Evolutionary conservation across 2,329 filamentous ascomycete genomes (phyloP), one percentile per base, ranked within the genome.

Genomic region (Colletotrichum costaricense): DNA sequence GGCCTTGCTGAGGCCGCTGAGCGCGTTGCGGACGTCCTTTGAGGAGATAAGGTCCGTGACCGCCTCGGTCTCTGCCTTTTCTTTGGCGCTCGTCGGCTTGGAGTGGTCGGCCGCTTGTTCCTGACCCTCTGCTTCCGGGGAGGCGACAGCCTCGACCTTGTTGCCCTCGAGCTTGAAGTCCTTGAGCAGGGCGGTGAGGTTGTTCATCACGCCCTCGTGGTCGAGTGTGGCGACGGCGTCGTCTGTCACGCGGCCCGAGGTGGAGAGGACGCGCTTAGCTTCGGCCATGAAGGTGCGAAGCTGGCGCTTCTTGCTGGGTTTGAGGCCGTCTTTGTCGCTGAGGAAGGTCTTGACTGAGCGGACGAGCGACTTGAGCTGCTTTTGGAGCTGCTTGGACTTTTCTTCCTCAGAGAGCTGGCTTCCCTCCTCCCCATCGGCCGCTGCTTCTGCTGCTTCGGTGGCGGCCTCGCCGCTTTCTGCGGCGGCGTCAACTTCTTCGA

Each of bases 261-360:
- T 87, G 65, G 88, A 86, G 60, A 96, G 86, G 57, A 93, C 89
- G 58, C 88, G 87, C 78, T 90, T 90, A 58, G 94, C 88, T 30
- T 89, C 86, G 77, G 89, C 88, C 73, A 93, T 86, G 84, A 97
- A 94, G n/a, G 88, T 84, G 63, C 95, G 93, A 67, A 97, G 87
- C 67, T 92, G 89, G 79, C 93, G 91, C 86, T 96, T 97, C 80
- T 93, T 91, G 80, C 92, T 93, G 67, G 90, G 93, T 38, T 89
- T 88, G 42, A 95, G 84, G 30, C 86, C 79, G 54, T 78, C 78
- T 49, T 87, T 84, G 72, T 89, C 86, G 11, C 87, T 85, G 73
- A 93, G 85, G 66, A 93, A 86, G n/a, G 79, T 80, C 80, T 92
- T 91, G 67, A 92, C 90, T 75, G 90, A 87, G 14, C 82, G 78